These are phyloP conservation scores for Trichoderma koningii DNA, from an alignment of 2,329 filamentous ascomycete species.

Conservation along the genomic window DNA sequence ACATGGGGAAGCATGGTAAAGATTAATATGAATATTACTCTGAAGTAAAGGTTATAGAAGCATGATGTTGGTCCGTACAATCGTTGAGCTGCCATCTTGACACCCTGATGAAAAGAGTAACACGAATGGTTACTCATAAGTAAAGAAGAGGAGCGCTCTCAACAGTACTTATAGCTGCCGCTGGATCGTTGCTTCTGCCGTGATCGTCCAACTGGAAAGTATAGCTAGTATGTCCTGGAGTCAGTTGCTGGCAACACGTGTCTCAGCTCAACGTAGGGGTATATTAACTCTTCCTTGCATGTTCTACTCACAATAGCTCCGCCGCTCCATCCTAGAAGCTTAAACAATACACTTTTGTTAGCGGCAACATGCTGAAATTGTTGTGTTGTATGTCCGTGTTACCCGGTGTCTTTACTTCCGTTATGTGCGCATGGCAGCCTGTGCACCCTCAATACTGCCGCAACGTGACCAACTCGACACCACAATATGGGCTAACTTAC, in stretches of 20 bases:
- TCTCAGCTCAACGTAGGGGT: background rate
- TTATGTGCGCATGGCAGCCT: background rate
- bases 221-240: background rate
- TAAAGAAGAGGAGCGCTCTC: background rate
- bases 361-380: background rate
- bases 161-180: background rate
- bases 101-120: background rate
- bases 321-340: background rate
- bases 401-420: background rate
- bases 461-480: conserved; percentile 6
- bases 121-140: background rate
- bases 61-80: background rate
- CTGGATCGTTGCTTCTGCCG: background rate
- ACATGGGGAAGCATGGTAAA: background rate
- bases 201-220: background rate
- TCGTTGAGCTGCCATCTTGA: background rate
- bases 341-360: background rate
- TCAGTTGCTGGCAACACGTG: background rate
- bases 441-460: background rate
- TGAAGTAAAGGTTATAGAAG: background rate
- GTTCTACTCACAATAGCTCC: background rate
- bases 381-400: background rate
- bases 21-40: background rate
- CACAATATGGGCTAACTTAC: background rate
- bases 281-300: background rate